These are phyloP conservation scores for Gaertneriomyces sp. DNA, from an alignment of 192 early-diverging fungal species.

Conservation along the genomic window DNA sequence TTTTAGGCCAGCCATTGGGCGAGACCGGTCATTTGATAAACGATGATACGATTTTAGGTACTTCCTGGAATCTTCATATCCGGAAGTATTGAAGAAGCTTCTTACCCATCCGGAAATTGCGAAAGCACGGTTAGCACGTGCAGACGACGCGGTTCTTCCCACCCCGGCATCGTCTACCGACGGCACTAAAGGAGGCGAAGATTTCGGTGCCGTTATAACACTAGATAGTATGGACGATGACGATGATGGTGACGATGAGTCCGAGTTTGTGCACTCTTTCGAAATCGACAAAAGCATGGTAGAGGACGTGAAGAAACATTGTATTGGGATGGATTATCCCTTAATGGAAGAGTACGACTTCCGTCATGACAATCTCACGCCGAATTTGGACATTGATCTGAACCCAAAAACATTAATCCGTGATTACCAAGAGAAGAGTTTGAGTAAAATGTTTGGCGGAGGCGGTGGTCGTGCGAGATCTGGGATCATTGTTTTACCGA, in stretches of 20 bases:
- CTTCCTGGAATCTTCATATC: slow-evolving; percentile 90
- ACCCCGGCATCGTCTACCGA: no score
- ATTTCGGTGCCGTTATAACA: slow-evolving; percentile 55
- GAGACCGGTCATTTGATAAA: neutral
- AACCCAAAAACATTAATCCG: slow-evolving; percentile 94
- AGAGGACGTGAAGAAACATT: slow-evolving; percentile 82
- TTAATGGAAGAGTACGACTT: slow-evolving; percentile 98
- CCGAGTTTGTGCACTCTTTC: slow-evolving; percentile 52
- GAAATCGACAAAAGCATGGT: slow-evolving; percentile 44
- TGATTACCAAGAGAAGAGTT: slow-evolving; percentile 94
- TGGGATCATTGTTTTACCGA: slow-evolving; percentile 97
- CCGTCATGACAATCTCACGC: slow-evolving; percentile 72
- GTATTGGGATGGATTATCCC: slow-evolving; percentile 89
- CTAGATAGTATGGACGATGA: slow-evolving; percentile 52
- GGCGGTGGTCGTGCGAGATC: slow-evolving; percentile 76
- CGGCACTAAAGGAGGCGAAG: neutral
- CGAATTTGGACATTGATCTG: slow-evolving; percentile 80
- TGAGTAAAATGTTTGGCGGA: slow-evolving; percentile 99
- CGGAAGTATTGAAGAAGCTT: slow-evolving; percentile 80
- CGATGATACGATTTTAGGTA: slow-evolving; percentile 44
- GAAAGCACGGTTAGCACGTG: slow-evolving; percentile 59
- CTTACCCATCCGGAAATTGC: slow-evolving; percentile 75
- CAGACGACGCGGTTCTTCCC: slow-evolving; percentile 31
- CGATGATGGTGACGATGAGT: slow-evolving; percentile 42
- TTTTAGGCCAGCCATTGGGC: neutral